Base-by-base conservation (phyloP, 2,329 filamentous ascomycete species). In the Tolypocladium nubicola region DNA sequence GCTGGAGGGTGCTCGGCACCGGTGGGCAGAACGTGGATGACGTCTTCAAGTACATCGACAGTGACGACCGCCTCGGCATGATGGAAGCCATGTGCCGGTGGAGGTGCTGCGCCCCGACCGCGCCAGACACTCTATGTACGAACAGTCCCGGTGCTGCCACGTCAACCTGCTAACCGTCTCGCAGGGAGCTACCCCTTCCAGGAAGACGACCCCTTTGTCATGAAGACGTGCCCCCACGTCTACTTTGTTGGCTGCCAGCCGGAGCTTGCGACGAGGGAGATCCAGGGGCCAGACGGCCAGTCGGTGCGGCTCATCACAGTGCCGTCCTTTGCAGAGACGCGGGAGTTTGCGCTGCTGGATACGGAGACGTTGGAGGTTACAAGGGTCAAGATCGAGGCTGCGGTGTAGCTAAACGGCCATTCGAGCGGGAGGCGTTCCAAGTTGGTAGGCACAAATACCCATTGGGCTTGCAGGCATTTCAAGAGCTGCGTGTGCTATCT, bases 151-250 rank as follows among this genome's bases (percentile, higher is more conserved):
- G n/a, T 6, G 2, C 16, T 14, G 3, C 26, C 5, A 33, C 9
- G 9, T n/a, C 77, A 30, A 23, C 30, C 16, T 23, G 33, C 64
- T 69, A 53, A 68, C 57, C 11, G 3, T 21, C 5, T 38, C 7
- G 1, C 59, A 92, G 90, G 90, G 89, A 92, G 89, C 67, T 99
- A 97, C 68, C 94, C 94, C 0, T 99, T 96, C 73, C 92, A 97
- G 72, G 89, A 94, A 21, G 83, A 90, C 54, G 95, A 99, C 67
- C 91, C 90, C 0, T 95, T 97, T 67, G 87, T 97, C 49, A 79
- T 99, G 65, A 83, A 86, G 61, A 76, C 85, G 21, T 96, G 90
- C 61, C 94, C 94, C 2, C 93, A 99, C 67, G 77, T 99, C 38
- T 97, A 90, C 74, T 90, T 99, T 69, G 87, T 89, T 1, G 92